Base-by-base conservation (phyloP, 2,329 filamentous ascomycete species). In the Talaromyces pinophilus region DNA sequence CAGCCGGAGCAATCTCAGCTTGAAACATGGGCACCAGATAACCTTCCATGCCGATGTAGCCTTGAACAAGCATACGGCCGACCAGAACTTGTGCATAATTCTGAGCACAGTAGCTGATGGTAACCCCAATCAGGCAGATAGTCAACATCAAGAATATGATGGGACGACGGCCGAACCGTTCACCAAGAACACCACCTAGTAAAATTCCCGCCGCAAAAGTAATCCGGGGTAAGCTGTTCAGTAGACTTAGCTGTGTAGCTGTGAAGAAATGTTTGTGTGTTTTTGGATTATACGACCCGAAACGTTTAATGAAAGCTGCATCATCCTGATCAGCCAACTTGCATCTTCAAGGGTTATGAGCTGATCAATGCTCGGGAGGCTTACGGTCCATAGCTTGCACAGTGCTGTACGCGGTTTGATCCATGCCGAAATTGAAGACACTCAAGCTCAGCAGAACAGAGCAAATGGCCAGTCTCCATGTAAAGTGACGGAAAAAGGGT, bases 71-170 rank as follows among this genome's bases (percentile, higher is more conserved):
- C 55, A 59, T 40, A 7, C 55, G 33, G 13, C 55, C 55, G 3
- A 42, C n/a, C 15, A 59, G 8, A 15, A 22, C 33, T 8, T 40
- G 33, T 3, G 35, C 55, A 22, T 42, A 59, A 5, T 8, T 59
- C 33, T 57, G 61, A 3, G 70, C 63, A 13, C 66, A 70, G 46
- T 69, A 69, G 35, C 61, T 59, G 40, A 71, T 65, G 19, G 63
- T 67, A 19, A 67, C 65, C 5, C 70, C 69, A 13, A 66, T 50
- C 10, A 71, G 52, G 5, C 67, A 66, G 6, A 69, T 42, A 44
- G 63, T 52, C 35, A 67, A 54, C 67, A 69, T 69, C 10, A 52
- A 42, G 6, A 68, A 38, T 30, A 67, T 65, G 25, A 63, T 59
- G 3, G 55, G 57, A n/a, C 62, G 64, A 52, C 67, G 59, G 13